Conservation (phyloP, 2,329 filamentous ascomycete species). For the Grosmannia serpens region DNA sequence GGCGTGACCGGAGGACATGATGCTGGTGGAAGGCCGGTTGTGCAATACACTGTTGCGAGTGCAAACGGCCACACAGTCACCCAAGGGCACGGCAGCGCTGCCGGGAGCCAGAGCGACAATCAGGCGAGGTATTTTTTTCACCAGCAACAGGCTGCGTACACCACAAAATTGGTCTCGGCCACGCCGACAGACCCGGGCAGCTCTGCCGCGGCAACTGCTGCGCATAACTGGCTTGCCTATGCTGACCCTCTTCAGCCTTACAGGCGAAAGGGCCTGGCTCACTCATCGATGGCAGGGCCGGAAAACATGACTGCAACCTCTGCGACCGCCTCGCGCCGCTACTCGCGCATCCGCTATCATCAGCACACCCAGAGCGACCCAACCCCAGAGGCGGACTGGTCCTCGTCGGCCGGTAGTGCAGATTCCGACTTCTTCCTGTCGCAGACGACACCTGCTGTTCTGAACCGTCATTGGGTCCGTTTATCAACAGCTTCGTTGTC, state of each 20-base stretch:
- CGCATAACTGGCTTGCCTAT: too few relatives aligned
- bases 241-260: too few relatives aligned
- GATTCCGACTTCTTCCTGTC: neutral
- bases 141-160: neutral
- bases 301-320: neutral
- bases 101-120: neutral
- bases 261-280: too few relatives aligned
- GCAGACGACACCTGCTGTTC: neutral
- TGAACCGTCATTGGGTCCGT: neutral
- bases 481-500: neutral
- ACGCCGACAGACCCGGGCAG: neutral
- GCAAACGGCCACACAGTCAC: too few relatives aligned
- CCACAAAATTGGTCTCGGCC: neutral
- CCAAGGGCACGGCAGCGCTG: too few relatives aligned
- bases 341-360: neutral
- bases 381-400: neutral
- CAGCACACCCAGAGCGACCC: neutral
- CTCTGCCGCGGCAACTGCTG: too few relatives aligned
- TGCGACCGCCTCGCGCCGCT: neutral
- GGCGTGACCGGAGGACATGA: neutral
- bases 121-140: neutral
- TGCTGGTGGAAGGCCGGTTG: neutral
- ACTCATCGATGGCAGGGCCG: neutral
- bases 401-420: neutral
- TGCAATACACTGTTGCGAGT: neutral